Base-by-base conservation (phyloP, 805 yeast species). In the Saccharomycopsis sp. region DNA sequence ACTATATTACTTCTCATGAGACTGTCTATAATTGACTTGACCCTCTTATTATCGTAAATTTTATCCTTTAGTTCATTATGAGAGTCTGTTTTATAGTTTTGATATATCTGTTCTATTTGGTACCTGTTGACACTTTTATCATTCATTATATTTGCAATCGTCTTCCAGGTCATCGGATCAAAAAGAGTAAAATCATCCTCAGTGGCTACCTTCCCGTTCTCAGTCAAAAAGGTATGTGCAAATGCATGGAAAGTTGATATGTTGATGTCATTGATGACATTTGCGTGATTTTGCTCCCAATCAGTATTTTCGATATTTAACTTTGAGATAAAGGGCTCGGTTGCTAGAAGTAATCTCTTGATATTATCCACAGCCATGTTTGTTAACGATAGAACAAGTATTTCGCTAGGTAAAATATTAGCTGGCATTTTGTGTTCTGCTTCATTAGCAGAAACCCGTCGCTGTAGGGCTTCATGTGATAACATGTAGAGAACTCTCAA, bases 201-300 rank as follows among this genome's bases (percentile, higher is more conserved):
- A 1, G 54, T 54, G 8, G 49, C 49, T 2, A 63, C 63, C 60
- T 70, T 71, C 41, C 67, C 73, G 57, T 75, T 68, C 7, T 75
- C 74, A 15, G 73, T 77, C 1, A 84, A 70, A 22, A 84, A 66
- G 3, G 71, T 67, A 50, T 80, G 79, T 7, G 89, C 83, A 63
- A 83, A 78, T 1, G 84, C 78, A 70, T 87, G 91, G 65, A 87
- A 83, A 0, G 92, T 87, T 61, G 75, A 72, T 0, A 85, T 72
- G 20, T 74, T 72, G 8, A 84, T 70, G 24, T 67, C 65, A 1
- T 62, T 52, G 0, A 69, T 63, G 7, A 63, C 57, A 2, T 61
- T 64, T 19, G 58, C 59, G 19, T 59, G 17, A 22, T 23, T 15
- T 3, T 35, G 12, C 3, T 24, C 35, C 5, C 38, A 29, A 29